These are phyloP conservation scores for Camellia lanceoleosa DNA, from an alignment of 148 eudicot genomes.

Conservation along the genomic window DNA sequence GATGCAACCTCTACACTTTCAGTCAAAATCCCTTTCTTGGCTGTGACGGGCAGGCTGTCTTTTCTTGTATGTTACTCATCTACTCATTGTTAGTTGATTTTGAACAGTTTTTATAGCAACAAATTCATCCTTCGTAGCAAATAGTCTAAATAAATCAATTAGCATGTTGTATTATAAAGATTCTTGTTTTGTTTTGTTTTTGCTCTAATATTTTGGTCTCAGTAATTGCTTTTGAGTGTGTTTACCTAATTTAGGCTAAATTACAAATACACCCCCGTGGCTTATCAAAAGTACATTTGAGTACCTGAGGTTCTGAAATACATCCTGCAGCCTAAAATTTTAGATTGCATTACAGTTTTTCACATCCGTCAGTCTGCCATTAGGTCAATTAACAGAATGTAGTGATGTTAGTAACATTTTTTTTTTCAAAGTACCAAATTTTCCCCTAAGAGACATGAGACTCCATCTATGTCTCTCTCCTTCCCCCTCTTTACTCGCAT, in stretches of 20 bases:
- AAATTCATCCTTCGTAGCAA: background rate
- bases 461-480: too few relatives aligned
- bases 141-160: background rate
- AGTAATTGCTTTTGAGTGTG: background rate
- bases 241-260: background rate
- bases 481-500: too few relatives aligned
- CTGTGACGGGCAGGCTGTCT: constrained; percentile 25
- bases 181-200: background rate
- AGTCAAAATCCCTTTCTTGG: constrained; percentile 21
- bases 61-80: constrained; percentile 42
- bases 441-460: too few relatives aligned
- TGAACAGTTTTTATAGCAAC: background rate
- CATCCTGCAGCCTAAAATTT: too few relatives aligned
- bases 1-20: constrained; percentile 18
- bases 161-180: background rate
- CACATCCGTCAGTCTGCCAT: too few relatives aligned
- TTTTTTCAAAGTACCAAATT: too few relatives aligned
- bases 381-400: too few relatives aligned
- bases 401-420: too few relatives aligned
- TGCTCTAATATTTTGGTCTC: background rate
- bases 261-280: too few relatives aligned
- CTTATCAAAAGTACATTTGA: too few relatives aligned
- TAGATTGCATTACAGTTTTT: too few relatives aligned
- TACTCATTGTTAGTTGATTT: background rate
- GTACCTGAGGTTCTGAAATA: too few relatives aligned